Base-by-base conservation (phyloP, 163 green algal species). In the Prototheca cutis region DNA sequence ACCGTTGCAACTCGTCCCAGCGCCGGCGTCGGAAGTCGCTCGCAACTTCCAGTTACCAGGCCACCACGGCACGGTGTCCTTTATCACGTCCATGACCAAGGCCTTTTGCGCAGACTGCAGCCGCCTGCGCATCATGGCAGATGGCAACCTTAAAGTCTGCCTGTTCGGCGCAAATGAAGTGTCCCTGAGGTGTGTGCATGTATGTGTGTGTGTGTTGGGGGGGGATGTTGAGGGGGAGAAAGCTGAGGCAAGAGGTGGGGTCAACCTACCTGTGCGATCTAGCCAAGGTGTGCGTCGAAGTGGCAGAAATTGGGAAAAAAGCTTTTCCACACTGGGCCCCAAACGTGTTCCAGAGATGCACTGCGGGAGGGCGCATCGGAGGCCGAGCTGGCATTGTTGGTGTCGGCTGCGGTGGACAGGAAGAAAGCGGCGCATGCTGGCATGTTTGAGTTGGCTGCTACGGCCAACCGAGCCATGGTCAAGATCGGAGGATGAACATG, bases 101-200 rank as follows among this genome's bases (percentile, higher is more conserved):
- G 75, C 89, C 31, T 99, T 99, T 68, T 99, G 93, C 73, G 65
- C 68, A 40, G 85, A 93, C 67, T 96, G 88, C 80, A 95, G 91
- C 74, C 74, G 88, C 34, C 60, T 99, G 59, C 78, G 93, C 4
- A 65, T 99, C 39, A 86, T 99, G 78, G 93, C 93, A 0, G 93
- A 99, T 57, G 93, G 93, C 32, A 95, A 90, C 64, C 78, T 99
- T 31, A 98, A 99, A 71, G 93, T 98, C 33, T 98, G 93, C 79
- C 77, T 99, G 48, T 96, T 96, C 80, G 88, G 87, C 5, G 73
- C 82, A 4, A 91, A 84, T 54, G 90, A 97, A 67, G 89, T 95
- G 32, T 89, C 77, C 65, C 58, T 98, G 48, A 73, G 80, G 60
- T 60, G 51, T 18, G 58, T 4, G 28, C n/a, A n/a, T 13, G 4